A percentile compares a stretch with the other conserved stretches of the same genome.
phyloP scores from a whole-genome alignment of 2,329 filamentous ascomycete species.

The Escovopsis sp. region DNA sequence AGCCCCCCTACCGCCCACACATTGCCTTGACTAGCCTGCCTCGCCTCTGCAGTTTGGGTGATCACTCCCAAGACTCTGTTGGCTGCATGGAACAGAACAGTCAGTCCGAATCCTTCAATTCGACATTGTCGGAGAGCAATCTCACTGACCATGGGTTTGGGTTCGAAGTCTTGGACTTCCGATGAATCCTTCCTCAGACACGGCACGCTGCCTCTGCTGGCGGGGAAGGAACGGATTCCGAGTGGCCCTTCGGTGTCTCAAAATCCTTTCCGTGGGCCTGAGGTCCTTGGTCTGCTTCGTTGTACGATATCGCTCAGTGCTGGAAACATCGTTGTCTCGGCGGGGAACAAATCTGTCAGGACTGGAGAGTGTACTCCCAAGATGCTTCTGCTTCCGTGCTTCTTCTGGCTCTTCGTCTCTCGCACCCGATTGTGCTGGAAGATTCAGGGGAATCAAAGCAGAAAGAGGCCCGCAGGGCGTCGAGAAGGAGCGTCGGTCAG shows the following conservation, averaged over 20 bases:
- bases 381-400: background rate
- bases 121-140: background rate
- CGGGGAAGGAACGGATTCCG: slow-evolving; percentile 27
- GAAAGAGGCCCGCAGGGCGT: background rate
- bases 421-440: background rate
- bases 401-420: background rate
- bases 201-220: slow-evolving; percentile 8
- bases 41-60: slow-evolving; percentile 13
- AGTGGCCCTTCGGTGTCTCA: slow-evolving; percentile 26
- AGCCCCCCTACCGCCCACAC: slow-evolving; percentile 69
- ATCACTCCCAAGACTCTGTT: slow-evolving; percentile 13
- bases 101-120: background rate
- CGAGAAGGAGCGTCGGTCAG: background rate
- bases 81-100: background rate
- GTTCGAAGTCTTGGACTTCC: background rate
- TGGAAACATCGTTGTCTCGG: slow-evolving; percentile 20
- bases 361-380: slow-evolving; percentile 6
- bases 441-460: slow-evolving; percentile 3
- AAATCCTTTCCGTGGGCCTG: slow-evolving; percentile 28
- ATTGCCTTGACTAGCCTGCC: slow-evolving; percentile 49
- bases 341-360: slow-evolving; percentile 38
- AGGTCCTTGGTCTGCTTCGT: slow-evolving; percentile 28
- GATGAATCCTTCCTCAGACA: background rate
- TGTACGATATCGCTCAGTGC: slow-evolving; percentile 30
- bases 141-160: background rate